Base-by-base conservation (phyloP, 1,139 yeast species). In the Yarrowia galli region DNA sequence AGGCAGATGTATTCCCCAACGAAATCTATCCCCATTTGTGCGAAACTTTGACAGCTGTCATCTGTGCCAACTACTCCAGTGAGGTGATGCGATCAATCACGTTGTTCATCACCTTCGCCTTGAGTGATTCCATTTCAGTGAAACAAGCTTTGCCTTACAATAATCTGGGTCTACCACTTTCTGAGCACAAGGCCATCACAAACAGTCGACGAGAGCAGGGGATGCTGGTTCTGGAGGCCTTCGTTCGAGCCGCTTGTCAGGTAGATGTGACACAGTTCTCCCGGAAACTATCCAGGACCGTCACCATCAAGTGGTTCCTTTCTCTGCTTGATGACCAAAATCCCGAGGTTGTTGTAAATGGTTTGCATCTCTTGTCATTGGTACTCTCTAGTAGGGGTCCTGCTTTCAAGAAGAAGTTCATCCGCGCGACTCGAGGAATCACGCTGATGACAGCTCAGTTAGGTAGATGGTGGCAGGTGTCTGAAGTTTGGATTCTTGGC, bases 271-370 rank as follows among this genome's bases (percentile, higher is more conserved):
- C 66, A 7, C 56, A 36, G 46, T 61, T 61, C 35, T 23, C 54
- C 13, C 20, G 67, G 72, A 84, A 83, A 71, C 79, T 89, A 56
- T 82, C 87, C 15, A 81, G 86, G 63, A 81, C 89, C 0, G 81
- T 89, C 8, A 85, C 91, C 0, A 82, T 87, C 4, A 89, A 88
- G 74, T 87, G 92, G 89, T 79, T 88, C 1, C 75, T 89, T n/a
- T 76, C 89, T 40, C 75, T 89, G 2, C 73, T 90, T 46, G 82
- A 83, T 60, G 79, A 80, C 64, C 74, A 78, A 0, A 72, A 77
- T 61, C 78, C 80, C 7, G 77, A 78, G 15, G 83, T 85, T 7
- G 83, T 85, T 0, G 78, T 80, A 43, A 76, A 82, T 69, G 84
- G 87, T 0, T 73, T 89, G 12, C 79, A 83, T 22, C 75, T 89